These are phyloP conservation scores for Wickerhamomyces mucosus DNA, from an alignment of 805 yeast genomes.

Conservation along the genomic window DNA sequence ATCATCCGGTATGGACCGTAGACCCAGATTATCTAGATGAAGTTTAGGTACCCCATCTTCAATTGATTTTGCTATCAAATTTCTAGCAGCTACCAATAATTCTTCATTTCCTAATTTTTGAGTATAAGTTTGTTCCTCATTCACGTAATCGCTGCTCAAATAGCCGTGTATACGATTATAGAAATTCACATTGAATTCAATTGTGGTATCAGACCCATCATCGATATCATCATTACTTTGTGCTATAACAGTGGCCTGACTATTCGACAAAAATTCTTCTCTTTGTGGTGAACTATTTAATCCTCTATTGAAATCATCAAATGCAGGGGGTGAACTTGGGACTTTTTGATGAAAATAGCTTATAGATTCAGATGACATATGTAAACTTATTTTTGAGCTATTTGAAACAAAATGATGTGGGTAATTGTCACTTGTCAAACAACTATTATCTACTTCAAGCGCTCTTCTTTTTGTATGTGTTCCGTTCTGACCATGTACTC, in stretches of 20 bases:
- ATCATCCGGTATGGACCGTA: constrained; percentile 46
- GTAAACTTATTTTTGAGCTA: constrained; percentile 15
- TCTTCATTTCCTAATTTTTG: constrained; percentile 13
- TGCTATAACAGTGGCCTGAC: constrained; percentile 16
- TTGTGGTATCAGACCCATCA: constrained; percentile 10
- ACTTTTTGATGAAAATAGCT: constrained; percentile 12
- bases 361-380: constrained; percentile 14
- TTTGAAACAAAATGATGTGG: constrained; percentile 4
- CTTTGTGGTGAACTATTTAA: constrained; percentile 13
- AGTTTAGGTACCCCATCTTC: constrained; percentile 37
- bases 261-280: constrained; percentile 6
- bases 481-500: constrained; percentile 10
- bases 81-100: constrained; percentile 23
- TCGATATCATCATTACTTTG: constrained; percentile 4
- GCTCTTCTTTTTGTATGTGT: constrained; percentile 11
- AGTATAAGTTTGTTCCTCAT: constrained; percentile 10
- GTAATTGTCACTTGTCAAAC: constrained; percentile 16
- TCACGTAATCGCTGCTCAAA: constrained; percentile 13
- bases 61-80: constrained; percentile 34
- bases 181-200: constrained; percentile 17
- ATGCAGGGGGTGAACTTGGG: constrained; percentile 19
- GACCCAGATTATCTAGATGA: constrained; percentile 36
- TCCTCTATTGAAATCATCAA: constrained; percentile 1
- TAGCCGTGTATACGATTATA: constrained; percentile 17
- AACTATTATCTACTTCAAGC: constrained; percentile 4